These are phyloP conservation scores for Penicillium verhagenii DNA, from an alignment of 495 filamentous ascomycete genomes.

Conservation along the genomic window DNA sequence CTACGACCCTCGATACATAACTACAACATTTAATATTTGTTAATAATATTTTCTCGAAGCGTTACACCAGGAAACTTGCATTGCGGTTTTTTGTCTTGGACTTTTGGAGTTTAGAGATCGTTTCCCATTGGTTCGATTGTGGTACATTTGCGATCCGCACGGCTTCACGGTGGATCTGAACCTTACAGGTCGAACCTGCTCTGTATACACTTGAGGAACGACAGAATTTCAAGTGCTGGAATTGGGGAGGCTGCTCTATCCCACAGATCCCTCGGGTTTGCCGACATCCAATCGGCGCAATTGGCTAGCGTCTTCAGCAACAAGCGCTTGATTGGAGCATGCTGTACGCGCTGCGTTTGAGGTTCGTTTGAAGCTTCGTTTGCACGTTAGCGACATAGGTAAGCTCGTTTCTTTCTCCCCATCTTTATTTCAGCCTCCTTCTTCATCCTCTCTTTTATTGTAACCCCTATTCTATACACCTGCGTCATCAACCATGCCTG, in stretches of 20 bases:
- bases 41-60: too few species aligned
- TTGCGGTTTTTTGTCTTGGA: neutral
- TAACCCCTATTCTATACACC: neutral
- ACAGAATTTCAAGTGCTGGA: neutral
- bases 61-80: neutral
- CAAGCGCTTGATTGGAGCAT: slow-evolving; percentile 35
- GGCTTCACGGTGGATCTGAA: neutral
- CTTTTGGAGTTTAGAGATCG: neutral
- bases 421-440: neutral
- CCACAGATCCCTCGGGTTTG: neutral
- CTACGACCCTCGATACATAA: neutral
- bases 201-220: neutral
- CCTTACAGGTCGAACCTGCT: neutral
- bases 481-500: neutral
- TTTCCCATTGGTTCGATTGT: neutral
- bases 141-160: neutral
- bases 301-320: slow-evolving; percentile 10
- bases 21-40: neutral
- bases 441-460: neutral
- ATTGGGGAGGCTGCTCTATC: neutral
- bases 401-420: slow-evolving; percentile 16
- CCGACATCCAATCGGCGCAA: neutral
- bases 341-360: slow-evolving; percentile 33
- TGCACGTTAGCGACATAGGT: slow-evolving; percentile 33
- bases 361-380: slow-evolving; percentile 25